Conservation (phyloP, 2,329 filamentous ascomycete species). For the Pseudogymnoascus sp. region DNA sequence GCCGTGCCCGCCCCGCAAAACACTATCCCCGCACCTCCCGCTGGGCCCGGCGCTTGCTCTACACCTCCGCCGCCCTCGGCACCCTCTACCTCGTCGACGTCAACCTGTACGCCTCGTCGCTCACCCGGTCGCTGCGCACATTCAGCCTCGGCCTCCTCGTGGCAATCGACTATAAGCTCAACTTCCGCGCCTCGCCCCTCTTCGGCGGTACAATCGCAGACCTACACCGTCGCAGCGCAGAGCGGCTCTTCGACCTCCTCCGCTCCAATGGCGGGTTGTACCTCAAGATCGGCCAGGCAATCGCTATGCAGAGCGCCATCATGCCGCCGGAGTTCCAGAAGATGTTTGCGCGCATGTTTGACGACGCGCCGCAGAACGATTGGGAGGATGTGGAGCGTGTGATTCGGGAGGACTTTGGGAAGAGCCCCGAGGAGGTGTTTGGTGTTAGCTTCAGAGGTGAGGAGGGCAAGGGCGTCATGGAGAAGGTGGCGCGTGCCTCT, state of each 20-base stretch:
- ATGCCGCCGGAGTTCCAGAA: constrained; percentile 89
- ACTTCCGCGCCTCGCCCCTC: constrained; percentile 75
- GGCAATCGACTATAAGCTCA: constrained; percentile 91
- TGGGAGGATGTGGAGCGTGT: constrained; percentile 83
- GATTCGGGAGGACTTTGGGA: constrained; percentile 78
- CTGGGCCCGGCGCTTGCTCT: constrained; percentile 67
- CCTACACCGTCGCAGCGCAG: constrained; percentile 75
- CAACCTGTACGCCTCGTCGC: constrained; percentile 67
- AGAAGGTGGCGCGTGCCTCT: constrained; percentile 56
- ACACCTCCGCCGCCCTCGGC: constrained; percentile 51
- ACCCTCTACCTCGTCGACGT: constrained; percentile 60
- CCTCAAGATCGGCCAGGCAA: constrained; percentile 94
- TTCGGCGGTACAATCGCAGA: constrained; percentile 65
- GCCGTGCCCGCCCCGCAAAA: constrained; percentile 60
- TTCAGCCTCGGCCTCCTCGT: constrained; percentile 73
- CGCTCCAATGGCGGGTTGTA: constrained; percentile 86
- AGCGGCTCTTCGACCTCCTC: constrained; percentile 72
- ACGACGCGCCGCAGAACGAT: constrained; percentile 87
- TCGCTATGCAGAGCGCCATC: constrained; percentile 95
- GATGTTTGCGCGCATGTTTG: constrained; percentile 96
- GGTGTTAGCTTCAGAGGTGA: constrained; percentile 72
- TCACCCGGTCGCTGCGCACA: constrained; percentile 71
- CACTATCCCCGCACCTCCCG: constrained; percentile 60
- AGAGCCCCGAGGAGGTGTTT: constrained; percentile 81
- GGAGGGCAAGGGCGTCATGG: constrained; percentile 55